Base-by-base conservation (phyloP, 345 rosid species). In the Zanthoxylum bungeanum region DNA sequence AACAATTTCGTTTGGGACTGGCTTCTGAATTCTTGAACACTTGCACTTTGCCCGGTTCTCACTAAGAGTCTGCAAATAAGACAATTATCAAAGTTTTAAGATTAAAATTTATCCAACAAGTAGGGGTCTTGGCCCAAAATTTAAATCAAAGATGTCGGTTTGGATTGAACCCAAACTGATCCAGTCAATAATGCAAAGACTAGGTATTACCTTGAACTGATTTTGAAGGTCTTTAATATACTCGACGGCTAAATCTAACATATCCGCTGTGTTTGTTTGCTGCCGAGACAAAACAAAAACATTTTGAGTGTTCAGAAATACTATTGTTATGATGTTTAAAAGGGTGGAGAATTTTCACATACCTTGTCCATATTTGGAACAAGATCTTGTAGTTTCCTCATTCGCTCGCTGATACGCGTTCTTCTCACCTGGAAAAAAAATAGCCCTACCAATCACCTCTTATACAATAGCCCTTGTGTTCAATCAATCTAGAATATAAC, bases 341-440 rank as follows among this genome's bases (percentile, higher is more conserved):
- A 28, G 37, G 19, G 9, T 3, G 11, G 0, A 37, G 56, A 57
- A 56, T 10, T 31, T 7, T 36, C 55, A 22, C 7, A 27, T 83
- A 95, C 99, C 96, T 92, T 95, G 80, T 95, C 98, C 99, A 95
- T 95, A 75, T 91, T 86, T 2, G 99, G 99, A 28, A 95, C 99
- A 53, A 95, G 96, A 68, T 92, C 97, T 75, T 95, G 99, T 67
- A 95, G 76, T 74, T 95, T 95, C 76, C 98, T 93, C 98, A 95
- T 95, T 68, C 98, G 73, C 65, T 95, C 98, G 7, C 99, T 95
- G 72, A 95, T 95, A 62, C 98, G 77, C 7, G 98, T 95, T 78
- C 99, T 91, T 83, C 99, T 84, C 65, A 95, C 93, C 99, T 95
- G 81, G n/a, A n/a, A n/a, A n/a, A 68, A 80, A 72, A 64, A 55